A percentile compares a stretch with the other conserved stretches of the same genome.
These are phyloP conservation scores for Adenanthera pavonina DNA, from an alignment of 306 rosid genomes.

Conservation along the genomic window DNA sequence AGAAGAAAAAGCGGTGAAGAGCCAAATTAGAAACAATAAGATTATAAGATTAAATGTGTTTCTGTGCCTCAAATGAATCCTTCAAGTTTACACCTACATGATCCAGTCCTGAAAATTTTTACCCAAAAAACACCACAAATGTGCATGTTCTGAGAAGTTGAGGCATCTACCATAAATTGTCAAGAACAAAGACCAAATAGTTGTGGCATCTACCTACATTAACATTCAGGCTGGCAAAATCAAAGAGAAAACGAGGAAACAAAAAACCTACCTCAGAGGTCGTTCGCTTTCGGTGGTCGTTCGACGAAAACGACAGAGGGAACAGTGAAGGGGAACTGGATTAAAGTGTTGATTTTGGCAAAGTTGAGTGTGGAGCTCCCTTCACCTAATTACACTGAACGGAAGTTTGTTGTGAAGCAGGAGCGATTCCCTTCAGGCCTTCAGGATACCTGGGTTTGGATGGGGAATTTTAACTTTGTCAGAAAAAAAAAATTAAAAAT, in stretches of 20 bases:
- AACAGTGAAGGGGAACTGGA: too few species aligned
- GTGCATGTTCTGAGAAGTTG: not conserved
- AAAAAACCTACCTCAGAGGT: not conserved
- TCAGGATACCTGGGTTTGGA: too few species aligned
- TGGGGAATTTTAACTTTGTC: too few species aligned
- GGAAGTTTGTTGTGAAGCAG: too few species aligned
- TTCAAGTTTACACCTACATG: not conserved
- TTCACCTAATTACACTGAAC: too few species aligned
- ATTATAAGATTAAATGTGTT: not conserved
- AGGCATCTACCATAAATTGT: not conserved
- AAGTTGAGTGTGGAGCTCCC: too few species aligned
- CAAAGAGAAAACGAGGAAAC: not conserved
- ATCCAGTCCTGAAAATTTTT: not conserved
- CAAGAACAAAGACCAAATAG: not conserved
- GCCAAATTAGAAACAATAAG: not conserved
- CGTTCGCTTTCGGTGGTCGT: not conserved
- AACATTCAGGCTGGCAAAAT: not conserved
- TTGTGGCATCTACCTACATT: not conserved
- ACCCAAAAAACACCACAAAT: not conserved
- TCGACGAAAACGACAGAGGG: not conserved
- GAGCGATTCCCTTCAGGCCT: too few species aligned
- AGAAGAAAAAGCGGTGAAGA: not conserved
- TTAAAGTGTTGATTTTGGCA: too few species aligned
- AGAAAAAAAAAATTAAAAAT: too few species aligned
- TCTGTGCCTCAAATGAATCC: not conserved